Evolutionary conservation across 2,329 filamentous ascomycete genomes (phyloP).

Genomic region (Zelopaecilomyces penicillatus): DNA sequence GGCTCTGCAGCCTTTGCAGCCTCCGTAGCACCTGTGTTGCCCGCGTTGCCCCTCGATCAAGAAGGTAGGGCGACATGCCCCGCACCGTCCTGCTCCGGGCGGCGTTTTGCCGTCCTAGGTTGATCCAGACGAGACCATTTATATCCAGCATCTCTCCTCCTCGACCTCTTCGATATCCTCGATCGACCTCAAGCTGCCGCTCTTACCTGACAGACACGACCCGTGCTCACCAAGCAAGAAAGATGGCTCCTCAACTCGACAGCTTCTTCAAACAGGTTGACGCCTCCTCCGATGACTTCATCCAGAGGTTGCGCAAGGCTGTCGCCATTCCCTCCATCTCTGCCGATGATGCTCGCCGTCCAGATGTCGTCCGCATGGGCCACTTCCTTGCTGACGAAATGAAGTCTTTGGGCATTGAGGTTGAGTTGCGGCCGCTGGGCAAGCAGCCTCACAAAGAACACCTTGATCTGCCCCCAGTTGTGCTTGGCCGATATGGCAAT

Average conservation of each 20-base stretch:
- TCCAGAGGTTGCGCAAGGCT: constrained; percentile 80
- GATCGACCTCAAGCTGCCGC: constrained; percentile 15
- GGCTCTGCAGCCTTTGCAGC: constrained; percentile 3
- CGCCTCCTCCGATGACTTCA: constrained; percentile 68
- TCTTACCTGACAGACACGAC: constrained; percentile 46
- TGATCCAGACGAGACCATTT: constrained; percentile 7
- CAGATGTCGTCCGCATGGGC: constrained; percentile 94
- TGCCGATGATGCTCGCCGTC: constrained; percentile 77
- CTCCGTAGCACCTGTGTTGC: constrained; percentile 1
- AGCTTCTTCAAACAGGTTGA: constrained; percentile 92
- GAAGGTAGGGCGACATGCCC: constrained; percentile 32
- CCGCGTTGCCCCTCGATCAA: constrained; percentile 14
- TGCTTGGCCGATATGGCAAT: constrained; percentile 85
- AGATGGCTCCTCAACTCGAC: constrained; percentile 87
- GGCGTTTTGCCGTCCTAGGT: constrained; percentile 18
- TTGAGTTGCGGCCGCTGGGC: constrained; percentile 79
- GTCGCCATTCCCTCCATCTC: constrained; percentile 96
- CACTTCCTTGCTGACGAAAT: constrained; percentile 82
- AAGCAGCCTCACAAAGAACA: constrained; percentile 87
- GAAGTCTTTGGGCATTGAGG: constrained; percentile 71
- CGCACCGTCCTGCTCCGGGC: constrained; percentile 32
- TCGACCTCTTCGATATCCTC: constrained; percentile 1
- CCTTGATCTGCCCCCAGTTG: constrained; percentile 84
- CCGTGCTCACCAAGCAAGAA: constrained; percentile 53
- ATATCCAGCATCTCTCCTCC: constrained; percentile 14